Conservation (phyloP, 495 filamentous ascomycete genomes). For the Polyplosphaeria fusca region DNA sequence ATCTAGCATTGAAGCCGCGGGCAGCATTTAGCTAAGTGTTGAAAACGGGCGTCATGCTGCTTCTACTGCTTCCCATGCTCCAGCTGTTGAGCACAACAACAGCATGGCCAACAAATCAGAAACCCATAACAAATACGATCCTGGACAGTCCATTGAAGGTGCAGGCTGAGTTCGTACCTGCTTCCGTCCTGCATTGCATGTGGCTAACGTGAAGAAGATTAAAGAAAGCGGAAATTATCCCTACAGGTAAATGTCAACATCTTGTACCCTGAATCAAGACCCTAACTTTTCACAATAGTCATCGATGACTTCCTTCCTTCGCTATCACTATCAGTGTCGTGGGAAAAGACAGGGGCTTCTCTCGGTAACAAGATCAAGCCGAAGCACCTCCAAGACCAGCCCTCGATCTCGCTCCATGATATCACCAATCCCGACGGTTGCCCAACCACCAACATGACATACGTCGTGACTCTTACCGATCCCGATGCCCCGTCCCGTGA, state of each 20-base stretch:
- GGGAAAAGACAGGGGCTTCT: conserved; percentile 44
- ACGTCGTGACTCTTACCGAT: conserved; percentile 58
- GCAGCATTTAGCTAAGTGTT: no score
- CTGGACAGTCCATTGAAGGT: conserved; percentile 13
- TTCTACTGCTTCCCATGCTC: background rate
- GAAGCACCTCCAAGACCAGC: conserved; percentile 48
- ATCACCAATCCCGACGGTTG: conserved; percentile 10
- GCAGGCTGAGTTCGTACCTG: conserved; percentile 28
- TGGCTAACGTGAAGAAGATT: conserved; percentile 42
- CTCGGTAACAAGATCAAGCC: conserved; percentile 64
- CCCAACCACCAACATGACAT: conserved; percentile 32
- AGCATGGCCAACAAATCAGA: background rate
- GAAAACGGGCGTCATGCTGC: background rate
- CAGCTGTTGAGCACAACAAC: background rate
- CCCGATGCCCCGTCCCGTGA: conserved; percentile 66
- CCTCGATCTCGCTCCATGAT: conserved; percentile 46
- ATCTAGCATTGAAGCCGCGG: no score
- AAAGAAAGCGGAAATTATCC: conserved; percentile 59
- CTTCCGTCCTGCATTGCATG: background rate
- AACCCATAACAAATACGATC: background rate
- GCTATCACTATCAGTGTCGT: conserved; percentile 51
- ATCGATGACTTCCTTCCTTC: conserved; percentile 61
- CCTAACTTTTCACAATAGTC: conserved; percentile 45
- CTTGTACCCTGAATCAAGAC: no score
- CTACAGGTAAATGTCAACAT: no score